These are phyloP conservation scores for Thermochaetoides thermophila DNA, from an alignment of 495 filamentous ascomycete species.

Conservation along the genomic window DNA sequence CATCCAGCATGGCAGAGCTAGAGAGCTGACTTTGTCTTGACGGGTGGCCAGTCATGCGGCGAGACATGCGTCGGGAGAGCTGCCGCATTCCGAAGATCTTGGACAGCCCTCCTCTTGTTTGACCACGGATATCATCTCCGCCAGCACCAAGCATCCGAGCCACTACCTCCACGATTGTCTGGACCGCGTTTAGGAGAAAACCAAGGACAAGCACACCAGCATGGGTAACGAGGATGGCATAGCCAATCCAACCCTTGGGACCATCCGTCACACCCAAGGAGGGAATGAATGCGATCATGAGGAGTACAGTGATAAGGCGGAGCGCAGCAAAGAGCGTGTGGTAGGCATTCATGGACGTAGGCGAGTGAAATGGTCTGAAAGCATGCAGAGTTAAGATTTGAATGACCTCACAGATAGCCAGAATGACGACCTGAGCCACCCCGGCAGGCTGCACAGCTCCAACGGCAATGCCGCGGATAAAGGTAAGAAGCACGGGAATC, in stretches of 20 bases:
- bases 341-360: conserved; percentile 96
- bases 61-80: conserved; percentile 58
- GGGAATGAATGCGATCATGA: conserved; percentile 80
- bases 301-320: conserved; percentile 61
- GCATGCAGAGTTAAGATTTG: conserved; percentile 76
- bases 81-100: conserved; percentile 92
- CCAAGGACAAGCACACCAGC: conserved; percentile 78
- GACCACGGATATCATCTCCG: conserved; percentile 51
- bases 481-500: conserved; percentile 67
- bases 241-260: conserved; percentile 86
- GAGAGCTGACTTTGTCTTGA: conserved; percentile 66
- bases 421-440: conserved; percentile 76
- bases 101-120: conserved; percentile 71
- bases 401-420: conserved; percentile 89
- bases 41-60: conserved; percentile 37
- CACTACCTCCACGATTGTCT: conserved; percentile 75
- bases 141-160: conserved; percentile 71
- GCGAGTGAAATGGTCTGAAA: conserved; percentile 75
- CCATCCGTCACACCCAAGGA: conserved; percentile 61
- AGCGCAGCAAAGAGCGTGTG: conserved; percentile 72
- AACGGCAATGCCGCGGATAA: conserved; percentile 76
- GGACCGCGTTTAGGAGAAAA: conserved; percentile 83
- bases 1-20: conserved; percentile 60
- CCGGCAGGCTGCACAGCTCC: conserved; percentile 87
- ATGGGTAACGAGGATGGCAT: conserved; percentile 77